Evolutionary conservation across 306 rosid genomes (phyloP).

Genomic region (Cucurbita pepo): DNA sequence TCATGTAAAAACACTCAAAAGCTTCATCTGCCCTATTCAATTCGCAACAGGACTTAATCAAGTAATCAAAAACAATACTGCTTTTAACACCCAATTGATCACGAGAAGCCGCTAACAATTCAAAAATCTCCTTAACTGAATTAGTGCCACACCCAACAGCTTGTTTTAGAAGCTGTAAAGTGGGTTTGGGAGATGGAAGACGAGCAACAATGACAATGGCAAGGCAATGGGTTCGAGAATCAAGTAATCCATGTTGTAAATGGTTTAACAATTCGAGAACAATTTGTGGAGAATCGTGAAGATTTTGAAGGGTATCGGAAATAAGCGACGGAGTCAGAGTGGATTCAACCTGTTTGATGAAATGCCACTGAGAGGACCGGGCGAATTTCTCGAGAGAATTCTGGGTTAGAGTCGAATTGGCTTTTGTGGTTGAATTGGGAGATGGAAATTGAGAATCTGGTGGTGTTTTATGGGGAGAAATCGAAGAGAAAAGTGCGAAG

Average conservation of each 20-base stretch:
- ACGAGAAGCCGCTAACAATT: constrained; percentile 18
- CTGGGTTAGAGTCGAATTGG: constrained; percentile 17
- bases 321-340: constrained; percentile 30
- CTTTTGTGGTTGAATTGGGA: background rate
- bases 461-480: constrained; percentile 6
- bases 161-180: constrained; percentile 25
- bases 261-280: constrained; percentile 29
- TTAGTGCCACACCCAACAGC: constrained; percentile 14
- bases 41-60: constrained; percentile 45
- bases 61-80: constrained; percentile 23
- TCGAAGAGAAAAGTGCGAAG: constrained; percentile 8
- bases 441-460: constrained; percentile 8
- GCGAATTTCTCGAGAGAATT: constrained; percentile 18
- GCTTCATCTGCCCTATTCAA: constrained; percentile 36
- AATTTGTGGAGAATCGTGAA: constrained; percentile 30
- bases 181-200: constrained; percentile 41
- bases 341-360: constrained; percentile 42
- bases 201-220: constrained; percentile 38
- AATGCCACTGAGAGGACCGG: constrained; percentile 73
- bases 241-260: constrained; percentile 22
- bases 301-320: constrained; percentile 28
- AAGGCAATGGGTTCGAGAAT: constrained; percentile 30
- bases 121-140: constrained; percentile 16
- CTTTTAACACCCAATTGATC: constrained; percentile 17
- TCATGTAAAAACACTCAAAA: constrained; percentile 40